These are phyloP conservation scores for Ogataea saltuana DNA, from an alignment of 805 yeast genomes.

Conservation along the genomic window DNA sequence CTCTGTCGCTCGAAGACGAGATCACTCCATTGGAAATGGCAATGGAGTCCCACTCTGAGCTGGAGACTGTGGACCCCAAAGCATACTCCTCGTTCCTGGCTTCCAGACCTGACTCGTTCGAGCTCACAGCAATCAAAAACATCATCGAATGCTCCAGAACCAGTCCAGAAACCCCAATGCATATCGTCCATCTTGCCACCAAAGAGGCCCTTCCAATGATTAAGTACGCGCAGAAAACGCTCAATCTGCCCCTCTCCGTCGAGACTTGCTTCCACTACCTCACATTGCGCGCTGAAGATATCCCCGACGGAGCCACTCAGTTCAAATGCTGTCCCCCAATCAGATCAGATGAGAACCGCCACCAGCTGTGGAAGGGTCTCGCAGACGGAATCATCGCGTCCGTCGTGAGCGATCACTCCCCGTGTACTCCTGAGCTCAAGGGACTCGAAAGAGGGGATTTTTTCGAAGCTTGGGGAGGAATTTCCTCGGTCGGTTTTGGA, in stretches of 20 bases:
- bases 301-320: slow-evolving; percentile 76
- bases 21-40: slow-evolving; percentile 30
- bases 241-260: slow-evolving; percentile 67
- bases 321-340: slow-evolving; percentile 97
- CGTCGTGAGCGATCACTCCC: slow-evolving; percentile 94
- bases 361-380: slow-evolving; percentile 77
- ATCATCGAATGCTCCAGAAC: slow-evolving; percentile 62
- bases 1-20: slow-evolving; percentile 23
- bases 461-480: slow-evolving; percentile 95
- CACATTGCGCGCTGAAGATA: slow-evolving; percentile 72
- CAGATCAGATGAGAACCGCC: slow-evolving; percentile 69
- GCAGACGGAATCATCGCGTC: slow-evolving; percentile 66
- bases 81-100: slow-evolving; percentile 72
- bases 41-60: slow-evolving; percentile 24
- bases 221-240: slow-evolving; percentile 54
- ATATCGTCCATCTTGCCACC: slow-evolving; percentile 89
- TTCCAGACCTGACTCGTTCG: slow-evolving; percentile 87
- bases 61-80: slow-evolving; percentile 55
- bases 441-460: slow-evolving; percentile 83
- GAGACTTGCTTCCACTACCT: slow-evolving; percentile 96
- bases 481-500: slow-evolving; percentile 90
- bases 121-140: slow-evolving; percentile 76
- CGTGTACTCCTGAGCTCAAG: slow-evolving; percentile 90
- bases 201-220: slow-evolving; percentile 79
- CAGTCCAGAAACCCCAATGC: slow-evolving; percentile 67